These are phyloP conservation scores for Leishmania major DNA, from an alignment of 208 protist genomes.

Conservation along the genomic window DNA sequence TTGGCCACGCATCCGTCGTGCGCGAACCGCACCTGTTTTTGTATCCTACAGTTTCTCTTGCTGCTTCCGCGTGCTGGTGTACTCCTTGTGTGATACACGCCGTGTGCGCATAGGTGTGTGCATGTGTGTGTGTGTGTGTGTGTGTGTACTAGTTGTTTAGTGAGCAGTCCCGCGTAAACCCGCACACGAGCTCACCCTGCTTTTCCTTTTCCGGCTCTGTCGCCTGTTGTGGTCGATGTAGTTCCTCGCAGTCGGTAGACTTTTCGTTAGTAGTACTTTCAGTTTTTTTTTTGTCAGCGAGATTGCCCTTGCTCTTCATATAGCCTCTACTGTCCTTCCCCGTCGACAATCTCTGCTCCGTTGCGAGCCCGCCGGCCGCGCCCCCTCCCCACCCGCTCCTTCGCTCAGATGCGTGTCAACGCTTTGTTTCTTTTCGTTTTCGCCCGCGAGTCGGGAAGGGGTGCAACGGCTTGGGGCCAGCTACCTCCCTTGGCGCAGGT, in stretches of 20 bases:
- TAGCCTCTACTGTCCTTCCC: background rate
- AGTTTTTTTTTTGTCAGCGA: background rate
- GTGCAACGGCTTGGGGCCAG: background rate
- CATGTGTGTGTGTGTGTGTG: background rate
- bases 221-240: background rate
- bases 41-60: background rate
- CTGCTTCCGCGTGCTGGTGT: background rate
- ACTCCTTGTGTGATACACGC: background rate
- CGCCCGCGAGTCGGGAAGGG: background rate
- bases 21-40: background rate
- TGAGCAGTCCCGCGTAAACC: background rate
- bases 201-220: background rate
- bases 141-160: background rate
- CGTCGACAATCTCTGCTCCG: no score
- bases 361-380: background rate
- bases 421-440: no score
- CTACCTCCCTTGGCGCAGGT: background rate
- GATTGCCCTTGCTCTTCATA: background rate
- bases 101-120: background rate
- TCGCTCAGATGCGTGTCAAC: no score
- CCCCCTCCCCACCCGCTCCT: background rate
- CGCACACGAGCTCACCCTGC: background rate
- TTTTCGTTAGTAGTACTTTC: background rate
- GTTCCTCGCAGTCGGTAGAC: background rate
- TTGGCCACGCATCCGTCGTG: background rate